Conservation (phyloP, 208 protist genomes). For the Herpetomonas samuelpessoai region DNA sequence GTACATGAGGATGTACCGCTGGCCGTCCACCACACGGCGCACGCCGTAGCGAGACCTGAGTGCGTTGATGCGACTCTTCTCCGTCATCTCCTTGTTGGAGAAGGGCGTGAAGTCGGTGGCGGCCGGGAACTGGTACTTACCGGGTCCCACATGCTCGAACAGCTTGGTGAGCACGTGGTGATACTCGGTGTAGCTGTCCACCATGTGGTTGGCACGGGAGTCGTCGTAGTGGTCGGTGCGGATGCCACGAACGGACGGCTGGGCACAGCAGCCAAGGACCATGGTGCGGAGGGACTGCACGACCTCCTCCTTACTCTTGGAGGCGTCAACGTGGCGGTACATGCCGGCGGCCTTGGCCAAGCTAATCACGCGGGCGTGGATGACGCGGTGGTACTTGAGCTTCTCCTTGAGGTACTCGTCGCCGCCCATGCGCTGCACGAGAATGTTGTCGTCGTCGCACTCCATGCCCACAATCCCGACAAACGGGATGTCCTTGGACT, state of each 20-base stretch:
- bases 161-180: constrained; percentile 54
- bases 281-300: constrained; percentile 63
- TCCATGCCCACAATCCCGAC: constrained; percentile 84
- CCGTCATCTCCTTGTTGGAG: constrained; percentile 63
- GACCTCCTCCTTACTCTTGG: constrained; percentile 65
- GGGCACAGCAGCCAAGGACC: constrained; percentile 77
- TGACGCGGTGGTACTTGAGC: constrained; percentile 84
- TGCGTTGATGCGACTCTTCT: constrained; percentile 57
- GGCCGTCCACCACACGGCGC: constrained; percentile 60
- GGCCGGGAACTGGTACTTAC: constrained; percentile 53
- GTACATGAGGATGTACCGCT: constrained; percentile 48
- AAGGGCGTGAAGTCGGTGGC: constrained; percentile 55
- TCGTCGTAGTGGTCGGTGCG: constrained; percentile 60
- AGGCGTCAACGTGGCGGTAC: constrained; percentile 77
- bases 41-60: constrained; percentile 66
- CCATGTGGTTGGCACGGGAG: constrained; percentile 53
- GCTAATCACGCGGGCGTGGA: constrained; percentile 69
- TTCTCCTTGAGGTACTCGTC: constrained; percentile 64
- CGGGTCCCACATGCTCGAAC: constrained; percentile 52
- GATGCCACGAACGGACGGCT: constrained; percentile 58
- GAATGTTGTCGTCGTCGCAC: constrained; percentile 49
- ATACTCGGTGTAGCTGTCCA: constrained; percentile 71
- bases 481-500: constrained; percentile 69
- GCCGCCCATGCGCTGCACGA: constrained; percentile 72
- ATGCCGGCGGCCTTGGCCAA: constrained; percentile 67